These are phyloP conservation scores for Magnaporthales sp. DNA, from an alignment of 2,329 filamentous ascomycete genomes.

Conservation along the genomic window DNA sequence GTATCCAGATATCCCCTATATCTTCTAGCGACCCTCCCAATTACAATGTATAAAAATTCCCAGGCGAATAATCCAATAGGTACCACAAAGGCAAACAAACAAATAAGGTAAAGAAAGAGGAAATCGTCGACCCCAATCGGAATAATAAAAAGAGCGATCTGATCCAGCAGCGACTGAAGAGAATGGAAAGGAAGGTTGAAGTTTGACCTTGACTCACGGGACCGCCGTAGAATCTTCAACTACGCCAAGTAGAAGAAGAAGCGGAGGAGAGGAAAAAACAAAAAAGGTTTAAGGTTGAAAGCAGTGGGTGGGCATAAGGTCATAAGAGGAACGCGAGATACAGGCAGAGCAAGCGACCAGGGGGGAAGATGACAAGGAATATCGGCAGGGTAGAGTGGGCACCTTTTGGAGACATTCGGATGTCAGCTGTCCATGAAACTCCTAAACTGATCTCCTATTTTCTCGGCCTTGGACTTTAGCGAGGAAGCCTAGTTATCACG, in stretches of 20 bases:
- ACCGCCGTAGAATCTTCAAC: conserved; percentile 32
- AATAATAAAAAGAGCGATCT: conserved; percentile 41
- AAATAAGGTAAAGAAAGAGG: conserved; percentile 15
- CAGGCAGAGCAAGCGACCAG: background rate
- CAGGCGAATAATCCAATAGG: background rate
- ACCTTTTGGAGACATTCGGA: conserved; percentile 22
- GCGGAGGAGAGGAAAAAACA: conserved; percentile 16
- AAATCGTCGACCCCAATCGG: conserved; percentile 20
- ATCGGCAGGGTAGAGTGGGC: conserved; percentile 6
- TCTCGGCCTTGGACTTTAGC: background rate
- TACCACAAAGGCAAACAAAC: background rate
- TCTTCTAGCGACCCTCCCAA: conserved; percentile 15
- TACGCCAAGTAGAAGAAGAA: conserved; percentile 25
- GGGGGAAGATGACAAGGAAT: background rate
- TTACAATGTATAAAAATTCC: conserved; percentile 12
- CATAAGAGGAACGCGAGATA: conserved; percentile 23
- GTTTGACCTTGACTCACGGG: conserved; percentile 25
- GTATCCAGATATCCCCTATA: conserved; percentile 4
- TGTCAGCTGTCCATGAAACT: conserved; percentile 31
- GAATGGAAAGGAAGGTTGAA: conserved; percentile 27
- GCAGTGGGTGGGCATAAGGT: conserved; percentile 22
- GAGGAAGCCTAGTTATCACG: background rate
- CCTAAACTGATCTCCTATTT: conserved; percentile 21
- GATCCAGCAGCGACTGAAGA: conserved; percentile 47
- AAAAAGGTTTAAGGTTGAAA: conserved; percentile 8